Evolutionary conservation across 2,329 filamentous ascomycete species (phyloP), one percentile per base, ranked within the genome.

Genomic region (Emergomyces orientalis): DNA sequence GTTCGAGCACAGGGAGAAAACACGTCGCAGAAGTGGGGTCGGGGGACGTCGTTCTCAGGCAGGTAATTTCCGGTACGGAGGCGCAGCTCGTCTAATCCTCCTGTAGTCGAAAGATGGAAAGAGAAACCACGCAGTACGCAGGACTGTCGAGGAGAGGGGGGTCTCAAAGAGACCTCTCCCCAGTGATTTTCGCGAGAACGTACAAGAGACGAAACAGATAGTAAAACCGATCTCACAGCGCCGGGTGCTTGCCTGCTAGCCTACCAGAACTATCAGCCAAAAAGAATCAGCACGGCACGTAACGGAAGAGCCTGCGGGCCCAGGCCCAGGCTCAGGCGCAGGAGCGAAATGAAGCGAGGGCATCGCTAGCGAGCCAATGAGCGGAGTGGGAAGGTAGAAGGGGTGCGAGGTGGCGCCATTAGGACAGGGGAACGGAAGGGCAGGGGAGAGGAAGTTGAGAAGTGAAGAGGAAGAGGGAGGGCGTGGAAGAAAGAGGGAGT

Each of bases 281-380:
- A 58, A 58, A 41, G 55, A 58, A 58, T 39, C 55, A 39, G 55
- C 14, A 58, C 55, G 19, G 39, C 55, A 39, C 55, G n/a, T n/a
- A n/a, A n/a, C n/a, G n/a, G n/a, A n/a, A n/a, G n/a, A n/a, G n/a
- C 2, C 4, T 25, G 32, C 2, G 25, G 39, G 14, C 1, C 43
- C 43, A 13, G 43, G 19, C 43, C 55, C n/a, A n/a, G n/a, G n/a
- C n/a, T n/a, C 32, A 13, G 39, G 8, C 17, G 32, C 55, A 13
- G 39, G 55, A 13, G 22, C 55, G 30, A 25, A 39, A 9, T 13
- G 30, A 7, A 58, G 32, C 32, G 30, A 39, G 4, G 19, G 9
- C 19, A 19, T 22, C 25, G 19, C 19, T 13, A 39, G 39, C 17
- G 32, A 19, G 8, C 34, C 34, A 58, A 30, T 54, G 25, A 54